phyloP scores from a whole-genome alignment of 139 green algal genomes.

The Chlamydomonas schloesseri region DNA sequence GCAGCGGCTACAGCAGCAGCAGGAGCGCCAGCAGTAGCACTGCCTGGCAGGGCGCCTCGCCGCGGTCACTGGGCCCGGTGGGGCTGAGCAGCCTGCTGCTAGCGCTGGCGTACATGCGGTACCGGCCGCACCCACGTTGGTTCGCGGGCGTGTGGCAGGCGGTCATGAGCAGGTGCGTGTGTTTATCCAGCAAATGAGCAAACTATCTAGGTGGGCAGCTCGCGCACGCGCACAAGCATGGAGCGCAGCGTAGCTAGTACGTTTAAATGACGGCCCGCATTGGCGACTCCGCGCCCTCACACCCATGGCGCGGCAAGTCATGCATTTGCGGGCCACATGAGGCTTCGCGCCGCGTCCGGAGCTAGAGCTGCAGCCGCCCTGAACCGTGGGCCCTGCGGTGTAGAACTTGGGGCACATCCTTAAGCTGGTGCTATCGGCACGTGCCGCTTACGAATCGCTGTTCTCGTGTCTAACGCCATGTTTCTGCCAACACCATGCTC shows the following conservation, averaged over 20 bases:
- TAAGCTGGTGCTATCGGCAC: too few relatives aligned
- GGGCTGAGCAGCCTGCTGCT: background rate
- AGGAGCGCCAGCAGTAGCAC: too few relatives aligned
- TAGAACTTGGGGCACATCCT: conserved; percentile 9
- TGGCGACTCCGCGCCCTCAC: background rate
- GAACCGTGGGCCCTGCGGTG: background rate
- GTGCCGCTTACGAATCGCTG: too few relatives aligned
- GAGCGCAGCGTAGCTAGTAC: too few relatives aligned
- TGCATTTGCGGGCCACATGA: conserved; percentile 11
- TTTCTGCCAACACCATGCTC: too few relatives aligned
- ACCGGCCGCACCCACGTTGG: background rate
- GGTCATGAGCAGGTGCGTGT: conserved; percentile 15
- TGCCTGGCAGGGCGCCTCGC: too few relatives aligned
- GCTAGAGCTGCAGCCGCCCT: conserved; percentile 24
- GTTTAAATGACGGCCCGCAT: background rate
- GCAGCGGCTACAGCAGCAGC: background rate
- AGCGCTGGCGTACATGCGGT: conserved; percentile 13
- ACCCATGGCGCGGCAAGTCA: background rate
- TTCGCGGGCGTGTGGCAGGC: background rate
- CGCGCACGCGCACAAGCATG: too few relatives aligned
- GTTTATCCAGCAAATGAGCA: too few relatives aligned
- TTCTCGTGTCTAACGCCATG: too few relatives aligned
- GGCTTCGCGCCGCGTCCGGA: background rate
- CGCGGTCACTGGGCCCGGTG: background rate
- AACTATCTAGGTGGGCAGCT: too few relatives aligned